phyloP scores from a whole-genome alignment of 2,329 filamentous ascomycete genomes.

The Bipolaris sorokiniana region DNA sequence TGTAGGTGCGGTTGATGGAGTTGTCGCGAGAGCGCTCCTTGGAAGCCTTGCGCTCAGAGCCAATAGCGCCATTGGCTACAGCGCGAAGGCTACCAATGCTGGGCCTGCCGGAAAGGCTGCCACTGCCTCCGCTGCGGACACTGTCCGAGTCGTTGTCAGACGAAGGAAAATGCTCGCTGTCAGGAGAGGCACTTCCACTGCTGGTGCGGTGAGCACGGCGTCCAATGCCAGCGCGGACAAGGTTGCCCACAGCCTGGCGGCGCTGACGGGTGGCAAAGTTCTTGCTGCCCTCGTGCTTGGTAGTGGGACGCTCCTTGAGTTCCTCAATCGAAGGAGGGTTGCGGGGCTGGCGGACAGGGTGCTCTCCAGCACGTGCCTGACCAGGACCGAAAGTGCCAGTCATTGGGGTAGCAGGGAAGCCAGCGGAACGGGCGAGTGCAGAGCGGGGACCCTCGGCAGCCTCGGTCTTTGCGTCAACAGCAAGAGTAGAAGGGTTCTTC shows the following conservation, averaged over 20 bases:
- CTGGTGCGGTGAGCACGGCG: slow-evolving; percentile 75
- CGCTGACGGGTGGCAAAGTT: slow-evolving; percentile 95
- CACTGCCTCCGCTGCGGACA: slow-evolving; percentile 69
- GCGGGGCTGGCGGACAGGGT: slow-evolving; percentile 89
- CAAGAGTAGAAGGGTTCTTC: slow-evolving; percentile 77
- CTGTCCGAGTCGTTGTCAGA: slow-evolving; percentile 67
- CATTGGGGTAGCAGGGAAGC: slow-evolving; percentile 79
- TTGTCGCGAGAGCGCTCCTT: slow-evolving; percentile 48
- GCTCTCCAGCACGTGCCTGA: slow-evolving; percentile 90
- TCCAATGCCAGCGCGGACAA: slow-evolving; percentile 87
- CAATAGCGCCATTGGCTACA: slow-evolving; percentile 82
- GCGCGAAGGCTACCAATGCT: slow-evolving; percentile 77
- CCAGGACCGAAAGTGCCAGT: slow-evolving; percentile 91
- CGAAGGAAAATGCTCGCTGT: slow-evolving; percentile 80
- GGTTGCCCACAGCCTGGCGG: slow-evolving; percentile 86
- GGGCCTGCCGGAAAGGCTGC: slow-evolving; percentile 78
- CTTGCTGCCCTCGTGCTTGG: slow-evolving; percentile 92
- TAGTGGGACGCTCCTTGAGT: slow-evolving; percentile 84
- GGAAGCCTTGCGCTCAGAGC: slow-evolving; percentile 76
- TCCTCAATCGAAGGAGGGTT: slow-evolving; percentile 92
- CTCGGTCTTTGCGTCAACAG: slow-evolving; percentile 63
- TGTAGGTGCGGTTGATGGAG: slow-evolving; percentile 54
- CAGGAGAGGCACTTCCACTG: slow-evolving; percentile 81
- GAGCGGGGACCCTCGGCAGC: slow-evolving; percentile 73
- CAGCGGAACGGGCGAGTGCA: slow-evolving; percentile 58